These are phyloP conservation scores for Pilatotrama ljubarskyi DNA, from an alignment of 768 basidiomycete genomes.

Conservation along the genomic window DNA sequence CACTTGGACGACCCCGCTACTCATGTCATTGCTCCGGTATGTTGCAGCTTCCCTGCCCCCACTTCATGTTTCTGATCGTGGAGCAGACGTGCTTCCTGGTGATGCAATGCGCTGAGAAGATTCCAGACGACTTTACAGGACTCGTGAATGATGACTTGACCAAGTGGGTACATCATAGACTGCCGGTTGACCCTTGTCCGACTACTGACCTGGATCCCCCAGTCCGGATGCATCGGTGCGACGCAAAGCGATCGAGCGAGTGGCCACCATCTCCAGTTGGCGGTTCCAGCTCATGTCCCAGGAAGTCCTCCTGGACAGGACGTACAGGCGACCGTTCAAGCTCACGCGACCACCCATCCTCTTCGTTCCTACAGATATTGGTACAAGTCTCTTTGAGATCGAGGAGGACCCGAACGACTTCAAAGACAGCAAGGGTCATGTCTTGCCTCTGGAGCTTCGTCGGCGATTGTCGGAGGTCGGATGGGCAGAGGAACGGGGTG, in stretches of 20 bases:
- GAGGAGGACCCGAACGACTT: constrained; percentile 52
- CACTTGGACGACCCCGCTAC: constrained; percentile 42
- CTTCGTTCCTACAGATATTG: constrained; percentile 76
- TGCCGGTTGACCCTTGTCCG: neutral
- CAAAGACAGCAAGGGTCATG: constrained; percentile 44
- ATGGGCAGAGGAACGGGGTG: constrained; percentile 63
- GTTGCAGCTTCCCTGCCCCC: constrained; percentile 24
- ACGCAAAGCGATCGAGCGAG: constrained; percentile 52
- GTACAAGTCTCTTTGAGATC: constrained; percentile 56
- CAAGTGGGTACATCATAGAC: constrained; percentile 49
- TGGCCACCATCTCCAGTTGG: constrained; percentile 62
- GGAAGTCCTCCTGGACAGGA: constrained; percentile 57
- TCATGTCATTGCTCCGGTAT: constrained; percentile 50
- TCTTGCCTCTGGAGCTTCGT: constrained; percentile 62
- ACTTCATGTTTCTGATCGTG: neutral
- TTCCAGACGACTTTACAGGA: constrained; percentile 46
- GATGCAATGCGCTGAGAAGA: constrained; percentile 75
- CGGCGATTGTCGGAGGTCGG: constrained; percentile 72
- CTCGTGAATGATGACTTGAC: constrained; percentile 55
- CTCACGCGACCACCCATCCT: constrained; percentile 67
- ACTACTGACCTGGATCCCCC: neutral
- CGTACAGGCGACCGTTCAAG: constrained; percentile 66
- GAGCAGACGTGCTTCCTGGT: constrained; percentile 55
- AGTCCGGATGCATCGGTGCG: constrained; percentile 53
- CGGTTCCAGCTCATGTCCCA: constrained; percentile 70